Base-by-base conservation (phyloP, 805 yeast genomes). In the Candida michaelii region DNA sequence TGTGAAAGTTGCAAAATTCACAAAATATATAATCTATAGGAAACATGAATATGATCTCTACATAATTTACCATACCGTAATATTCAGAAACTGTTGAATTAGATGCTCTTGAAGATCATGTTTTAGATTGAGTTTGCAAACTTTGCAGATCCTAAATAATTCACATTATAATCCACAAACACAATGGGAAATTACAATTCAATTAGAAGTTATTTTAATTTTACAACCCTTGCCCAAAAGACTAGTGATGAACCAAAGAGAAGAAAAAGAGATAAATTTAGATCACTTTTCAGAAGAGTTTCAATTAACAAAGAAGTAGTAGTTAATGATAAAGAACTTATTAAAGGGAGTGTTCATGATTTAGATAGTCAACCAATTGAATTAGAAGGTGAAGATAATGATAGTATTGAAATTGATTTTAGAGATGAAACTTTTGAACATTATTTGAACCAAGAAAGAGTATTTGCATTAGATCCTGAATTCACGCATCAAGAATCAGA, bases 191-290 rank as follows among this genome's bases (percentile, higher is more conserved):
- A 8, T n/a, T 34, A 34, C 29, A 12, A 23, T 34, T 19, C 37
- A 5, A 34, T 34, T 6, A 34, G 29, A 31, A 34, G 37, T 34
- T 21, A n/a, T 23, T 34, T 34, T 24, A 34, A 21, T 8, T 8
- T 13, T 10, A 13, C 8, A 10, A 34, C 29, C 4, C 13, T 23
- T 13, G 4, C 4, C 3, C 8, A 2, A 7, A 4, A 14, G 4
- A 19, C 18, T 14, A n/a, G 14, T 5, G 19, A 13, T 5, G 18
- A 13, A 4, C 37, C 29, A 2, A 32, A 18, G 16, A 32, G 27
- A 27, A 40, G 43, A 18, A 40, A 40, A 15, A 33, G 43, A 27
- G 43, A 40, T 27, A 5, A 21, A 3, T 32, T 40, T 23, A 25
- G 18, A 17, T 21, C 27, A 5, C 27, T 40, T 17, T 31, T 39